These are phyloP conservation scores for Lepiota brunneoincarnata DNA, from an alignment of 768 basidiomycete genomes.

Conservation along the genomic window DNA sequence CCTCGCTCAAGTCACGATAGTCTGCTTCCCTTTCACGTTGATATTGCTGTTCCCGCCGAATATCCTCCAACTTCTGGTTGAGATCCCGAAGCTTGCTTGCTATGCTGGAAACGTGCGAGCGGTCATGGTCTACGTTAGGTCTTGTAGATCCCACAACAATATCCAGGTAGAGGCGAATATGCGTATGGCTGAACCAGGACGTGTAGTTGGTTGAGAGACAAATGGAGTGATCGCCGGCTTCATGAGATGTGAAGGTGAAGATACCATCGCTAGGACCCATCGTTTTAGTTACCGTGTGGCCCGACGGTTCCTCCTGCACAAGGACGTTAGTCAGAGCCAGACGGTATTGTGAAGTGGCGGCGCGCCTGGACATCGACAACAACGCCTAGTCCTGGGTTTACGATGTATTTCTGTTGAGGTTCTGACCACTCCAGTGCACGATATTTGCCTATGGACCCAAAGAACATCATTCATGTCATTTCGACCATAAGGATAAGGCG, in stretches of 20 bases:
- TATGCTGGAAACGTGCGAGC: constrained; percentile 79
- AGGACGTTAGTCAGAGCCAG: background rate
- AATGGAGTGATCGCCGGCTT: constrained; percentile 95
- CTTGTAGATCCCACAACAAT: constrained; percentile 88
- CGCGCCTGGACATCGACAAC: constrained; percentile 85
- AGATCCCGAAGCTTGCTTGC: constrained; percentile 86
- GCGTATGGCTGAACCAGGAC: constrained; percentile 81
- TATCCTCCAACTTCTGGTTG: constrained; percentile 90
- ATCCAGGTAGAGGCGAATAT: constrained; percentile 94
- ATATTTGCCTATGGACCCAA: constrained; percentile 73
- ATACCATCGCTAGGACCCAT: constrained; percentile 87
- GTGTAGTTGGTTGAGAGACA: constrained; percentile 94
- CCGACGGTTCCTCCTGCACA: constrained; percentile 78
- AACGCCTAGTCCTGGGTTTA: constrained; percentile 81
- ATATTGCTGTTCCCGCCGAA: constrained; percentile 94
- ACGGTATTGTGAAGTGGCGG: background rate
- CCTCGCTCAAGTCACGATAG: constrained; percentile 85
- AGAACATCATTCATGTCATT: background rate
- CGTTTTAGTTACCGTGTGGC: constrained; percentile 81
- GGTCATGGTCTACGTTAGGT: constrained; percentile 83
- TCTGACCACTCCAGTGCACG: constrained; percentile 91
- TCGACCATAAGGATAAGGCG: background rate
- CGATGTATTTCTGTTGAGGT: constrained; percentile 56
- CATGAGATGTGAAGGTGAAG: constrained; percentile 98
- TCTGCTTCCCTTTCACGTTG: constrained; percentile 94